A percentile compares a stretch with the other conserved stretches of the same genome.
Conservation (phyloP, 176 grass and related monocot species). For the maize (Zea mays) region Zm-B73-REFERENCE-NAM-5.0 NC_050099.1:207889501-207890000, state of each 20-base stretch:
- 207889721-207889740: neutral
- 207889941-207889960: constrained; percentile 17
- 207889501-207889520: constrained; percentile 73
- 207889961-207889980: constrained; percentile 1
- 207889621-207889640: constrained; percentile 77
- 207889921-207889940: neutral
- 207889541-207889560: constrained; percentile 94
- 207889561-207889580: constrained; percentile 96
- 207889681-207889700: constrained; percentile 35
- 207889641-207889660: constrained; percentile 63
- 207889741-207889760: neutral
- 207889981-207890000: neutral
- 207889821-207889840: constrained; percentile 27
- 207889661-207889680: constrained; percentile 31
- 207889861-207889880: constrained; percentile 1
- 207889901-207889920: neutral
- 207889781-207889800: constrained; percentile 22
- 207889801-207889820: neutral
- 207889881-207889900: neutral
- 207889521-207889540: constrained; percentile 77
- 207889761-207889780: neutral
- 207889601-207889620: constrained; percentile 73
- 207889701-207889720: neutral
- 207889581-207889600: constrained; percentile 70
- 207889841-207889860: neutral